These are phyloP conservation scores for Rhizophora apiculata DNA, from an alignment of 345 rosid genomes.

Conservation along the genomic window DNA sequence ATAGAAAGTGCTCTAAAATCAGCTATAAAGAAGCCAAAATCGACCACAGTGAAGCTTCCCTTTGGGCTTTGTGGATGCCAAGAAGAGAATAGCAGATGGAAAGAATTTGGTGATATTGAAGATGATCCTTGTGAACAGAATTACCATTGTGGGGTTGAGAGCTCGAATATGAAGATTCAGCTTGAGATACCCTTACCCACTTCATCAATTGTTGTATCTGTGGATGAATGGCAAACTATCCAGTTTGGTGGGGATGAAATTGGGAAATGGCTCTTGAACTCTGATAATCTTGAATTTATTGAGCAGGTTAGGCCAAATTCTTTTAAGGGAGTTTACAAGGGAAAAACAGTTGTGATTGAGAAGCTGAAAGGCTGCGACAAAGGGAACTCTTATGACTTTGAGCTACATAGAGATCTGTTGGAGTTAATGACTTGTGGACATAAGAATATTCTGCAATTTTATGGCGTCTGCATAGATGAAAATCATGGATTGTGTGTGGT, in stretches of 20 bases:
- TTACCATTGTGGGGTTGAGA: slow-evolving; percentile 49
- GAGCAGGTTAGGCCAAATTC: slow-evolving; percentile 69
- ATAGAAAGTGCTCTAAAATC: slow-evolving; percentile 70
- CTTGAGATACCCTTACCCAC: slow-evolving; percentile 74
- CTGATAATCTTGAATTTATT: slow-evolving; percentile 68
- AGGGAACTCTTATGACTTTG: slow-evolving; percentile 83
- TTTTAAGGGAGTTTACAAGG: slow-evolving; percentile 71
- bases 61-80: slow-evolving; percentile 98
- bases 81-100: slow-evolving; percentile 63
- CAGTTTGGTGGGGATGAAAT: slow-evolving; percentile 65
- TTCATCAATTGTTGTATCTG: slow-evolving; percentile 61
- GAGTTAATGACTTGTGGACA: slow-evolving; percentile 95
- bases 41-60: slow-evolving; percentile 70
- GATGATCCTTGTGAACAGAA: slow-evolving; percentile 55
- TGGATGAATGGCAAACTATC: slow-evolving; percentile 92
- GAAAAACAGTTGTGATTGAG: slow-evolving; percentile 76
- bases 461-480: slow-evolving; percentile 86
- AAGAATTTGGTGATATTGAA: slow-evolving; percentile 64
- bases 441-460: slow-evolving; percentile 71
- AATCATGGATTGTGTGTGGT: slow-evolving; percentile 84
- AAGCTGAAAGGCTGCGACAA: slow-evolving; percentile 95
- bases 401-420: slow-evolving; percentile 72
- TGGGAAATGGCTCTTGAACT: slow-evolving; percentile 74
- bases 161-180: slow-evolving; percentile 45
- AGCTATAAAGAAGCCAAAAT: slow-evolving; percentile 64